phyloP scores from a whole-genome alignment of 176 grass and related monocot genomes.

The Typha latifolia region DNA sequence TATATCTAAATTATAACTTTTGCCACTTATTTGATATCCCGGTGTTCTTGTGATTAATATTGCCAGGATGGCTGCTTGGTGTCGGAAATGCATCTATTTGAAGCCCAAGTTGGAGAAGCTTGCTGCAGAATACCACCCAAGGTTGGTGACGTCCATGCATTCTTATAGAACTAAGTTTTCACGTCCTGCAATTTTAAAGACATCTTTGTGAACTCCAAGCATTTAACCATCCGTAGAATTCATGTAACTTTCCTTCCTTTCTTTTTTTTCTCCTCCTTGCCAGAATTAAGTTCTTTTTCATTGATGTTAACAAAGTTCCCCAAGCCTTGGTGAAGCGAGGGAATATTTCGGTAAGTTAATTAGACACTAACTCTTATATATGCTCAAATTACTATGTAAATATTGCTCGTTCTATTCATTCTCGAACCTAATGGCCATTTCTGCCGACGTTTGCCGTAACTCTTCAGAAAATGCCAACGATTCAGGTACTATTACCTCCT shows the following conservation, averaged over 20 bases:
- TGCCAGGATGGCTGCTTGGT: constrained; percentile 82
- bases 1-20: background rate
- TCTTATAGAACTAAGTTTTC: no score
- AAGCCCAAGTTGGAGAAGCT: constrained; percentile 91
- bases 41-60: background rate
- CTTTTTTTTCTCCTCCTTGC: constrained; percentile 4
- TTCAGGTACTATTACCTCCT: constrained; percentile 52
- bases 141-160: constrained; percentile 28
- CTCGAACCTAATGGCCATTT: background rate
- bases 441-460: background rate
- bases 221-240: no score
- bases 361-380: background rate
- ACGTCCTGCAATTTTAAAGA: no score
- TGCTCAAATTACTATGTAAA: no score
- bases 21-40: background rate
- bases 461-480: constrained; percentile 96
- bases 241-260: no score
- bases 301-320: constrained; percentile 94
- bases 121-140: constrained; percentile 57
- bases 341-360: constrained; percentile 64
- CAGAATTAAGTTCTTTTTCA: constrained; percentile 65
- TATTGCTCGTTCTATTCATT: background rate
- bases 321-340: constrained; percentile 72
- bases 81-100: constrained; percentile 95
- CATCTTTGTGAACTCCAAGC: no score